These are phyloP conservation scores for Arthrobotrys sinensis DNA, from an alignment of 2,329 filamentous ascomycete species.

Conservation along the genomic window DNA sequence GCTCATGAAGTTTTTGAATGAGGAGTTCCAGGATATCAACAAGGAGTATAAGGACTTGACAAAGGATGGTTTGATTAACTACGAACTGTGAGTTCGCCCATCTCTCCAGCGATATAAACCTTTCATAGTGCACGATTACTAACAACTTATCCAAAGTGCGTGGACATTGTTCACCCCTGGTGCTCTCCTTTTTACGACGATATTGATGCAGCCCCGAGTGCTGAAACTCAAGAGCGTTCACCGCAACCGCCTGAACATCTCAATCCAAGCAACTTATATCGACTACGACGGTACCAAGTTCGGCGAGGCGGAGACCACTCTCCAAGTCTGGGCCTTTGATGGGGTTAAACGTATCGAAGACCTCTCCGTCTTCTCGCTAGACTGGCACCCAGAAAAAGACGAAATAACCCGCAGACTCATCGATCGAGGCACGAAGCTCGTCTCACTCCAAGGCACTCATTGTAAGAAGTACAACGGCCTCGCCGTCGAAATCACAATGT, in stretches of 20 bases:
- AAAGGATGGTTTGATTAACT: conserved; percentile 61
- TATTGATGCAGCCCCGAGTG: conserved; percentile 35
- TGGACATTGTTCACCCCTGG: conserved; percentile 58
- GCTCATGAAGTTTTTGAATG: conserved; percentile 51
- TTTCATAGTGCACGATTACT: conserved; percentile 1
- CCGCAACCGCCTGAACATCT: neutral
- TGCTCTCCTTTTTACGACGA: conserved; percentile 40
- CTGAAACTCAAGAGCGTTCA: conserved; percentile 30
- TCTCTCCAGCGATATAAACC: neutral
- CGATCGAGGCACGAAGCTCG: conserved; percentile 87
- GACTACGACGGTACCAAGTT: conserved; percentile 91
- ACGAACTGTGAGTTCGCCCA: conserved; percentile 42
- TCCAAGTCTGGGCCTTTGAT: conserved; percentile 82
- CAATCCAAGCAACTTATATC: conserved; percentile 73
- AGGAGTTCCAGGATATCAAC: conserved; percentile 60
- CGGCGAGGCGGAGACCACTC: conserved; percentile 79
- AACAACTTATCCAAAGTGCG: conserved; percentile 21
- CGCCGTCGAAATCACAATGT: conserved; percentile 73
- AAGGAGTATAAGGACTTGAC: conserved; percentile 54
- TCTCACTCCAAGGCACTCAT: conserved; percentile 83
- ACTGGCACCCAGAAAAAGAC: conserved; percentile 82
- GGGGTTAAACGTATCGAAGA: conserved; percentile 86
- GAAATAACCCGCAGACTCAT: conserved; percentile 78
- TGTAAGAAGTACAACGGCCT: conserved; percentile 87
- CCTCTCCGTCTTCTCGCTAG: conserved; percentile 78